A percentile compares a stretch with the other conserved stretches of the same genome.
Conservation (phyloP, 257 asterid genomes). For the Verbena officinalis region DNA sequence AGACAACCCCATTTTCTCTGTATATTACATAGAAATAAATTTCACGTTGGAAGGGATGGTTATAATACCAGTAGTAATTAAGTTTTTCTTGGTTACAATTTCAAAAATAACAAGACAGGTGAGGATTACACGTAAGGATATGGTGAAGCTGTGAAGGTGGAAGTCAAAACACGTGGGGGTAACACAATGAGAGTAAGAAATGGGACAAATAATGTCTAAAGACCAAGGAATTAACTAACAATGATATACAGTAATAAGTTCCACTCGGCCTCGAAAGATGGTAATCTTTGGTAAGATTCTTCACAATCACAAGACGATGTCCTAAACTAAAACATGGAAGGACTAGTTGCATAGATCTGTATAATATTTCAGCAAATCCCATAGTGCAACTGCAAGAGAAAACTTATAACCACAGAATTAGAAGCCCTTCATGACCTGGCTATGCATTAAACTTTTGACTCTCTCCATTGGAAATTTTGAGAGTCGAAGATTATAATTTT, state of each 20-base stretch:
- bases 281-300: not conserved
- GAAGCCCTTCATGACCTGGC: not conserved
- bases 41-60: not conserved
- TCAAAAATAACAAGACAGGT: not conserved
- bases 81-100: not conserved
- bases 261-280: not conserved
- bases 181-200: not conserved
- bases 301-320: not conserved
- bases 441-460: not conserved
- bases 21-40: constrained; percentile 31
- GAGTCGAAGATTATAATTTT: not conserved
- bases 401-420: not conserved
- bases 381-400: not conserved
- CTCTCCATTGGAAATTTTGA: not conserved
- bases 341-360: not conserved
- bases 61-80: not conserved
- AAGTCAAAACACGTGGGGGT: not conserved
- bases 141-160: not conserved
- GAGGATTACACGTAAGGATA: not conserved
- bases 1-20: constrained; percentile 74
- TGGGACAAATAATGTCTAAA: not conserved
- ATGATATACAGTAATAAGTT: not conserved
- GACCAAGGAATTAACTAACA: not conserved
- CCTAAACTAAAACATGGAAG: not conserved
- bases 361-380: not conserved